Evolutionary conservation across 495 filamentous ascomycete species (phyloP).

Genomic region (Talaromyces ruber): DNA sequence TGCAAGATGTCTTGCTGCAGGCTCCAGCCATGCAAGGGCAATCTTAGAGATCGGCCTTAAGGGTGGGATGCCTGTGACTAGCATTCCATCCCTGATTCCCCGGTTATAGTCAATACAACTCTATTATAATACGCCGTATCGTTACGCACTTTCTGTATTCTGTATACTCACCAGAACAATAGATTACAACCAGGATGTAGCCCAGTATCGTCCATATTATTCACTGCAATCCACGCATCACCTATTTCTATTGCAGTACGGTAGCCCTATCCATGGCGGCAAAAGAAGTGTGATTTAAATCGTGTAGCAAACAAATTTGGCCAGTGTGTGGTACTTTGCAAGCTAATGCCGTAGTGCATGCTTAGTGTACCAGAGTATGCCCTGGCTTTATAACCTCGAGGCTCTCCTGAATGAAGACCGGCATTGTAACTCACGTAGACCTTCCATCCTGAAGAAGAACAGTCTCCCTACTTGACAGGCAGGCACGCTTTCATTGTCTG

Average conservation of each 20-base stretch:
- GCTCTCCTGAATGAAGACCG: neutral
- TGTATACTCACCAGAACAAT: neutral
- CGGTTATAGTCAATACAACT: neutral
- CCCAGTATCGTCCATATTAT: neutral
- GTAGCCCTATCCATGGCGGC: neutral
- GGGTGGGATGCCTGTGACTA: neutral
- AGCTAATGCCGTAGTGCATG: constrained; percentile 1
- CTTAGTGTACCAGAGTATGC: constrained; percentile 2
- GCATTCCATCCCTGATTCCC: constrained; percentile 5
- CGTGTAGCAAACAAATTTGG: neutral
- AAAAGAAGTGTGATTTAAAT: neutral
- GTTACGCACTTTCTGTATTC: neutral
- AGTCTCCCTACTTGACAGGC: neutral
- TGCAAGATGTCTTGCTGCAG: constrained; percentile 7
- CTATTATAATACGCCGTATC: neutral
- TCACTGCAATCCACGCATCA: neutral
- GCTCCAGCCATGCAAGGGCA: constrained; percentile 6
- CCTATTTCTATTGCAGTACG: neutral
- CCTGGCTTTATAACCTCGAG: neutral
- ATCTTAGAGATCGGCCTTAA: constrained; percentile 5
- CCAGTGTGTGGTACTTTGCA: neutral
- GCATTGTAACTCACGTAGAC: neutral
- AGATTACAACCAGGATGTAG: neutral
- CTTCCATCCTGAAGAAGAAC: neutral
- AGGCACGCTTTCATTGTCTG: neutral